Evolutionary conservation across 306 rosid species (phyloP), one percentile per base, ranked within the genome.

Genomic region (Heteromeles arbutifolia): DNA sequence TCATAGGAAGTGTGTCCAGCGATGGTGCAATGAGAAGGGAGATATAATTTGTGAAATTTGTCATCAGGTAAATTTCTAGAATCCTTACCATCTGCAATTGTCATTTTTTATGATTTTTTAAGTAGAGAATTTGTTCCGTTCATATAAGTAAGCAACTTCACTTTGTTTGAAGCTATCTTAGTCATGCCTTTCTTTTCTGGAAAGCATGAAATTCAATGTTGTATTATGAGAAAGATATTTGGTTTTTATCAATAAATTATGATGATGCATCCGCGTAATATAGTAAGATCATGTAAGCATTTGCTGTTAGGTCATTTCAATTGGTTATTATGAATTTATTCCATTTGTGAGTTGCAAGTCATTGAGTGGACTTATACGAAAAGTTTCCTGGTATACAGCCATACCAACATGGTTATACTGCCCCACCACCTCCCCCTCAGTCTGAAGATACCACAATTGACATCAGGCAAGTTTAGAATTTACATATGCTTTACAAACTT

Each of bases 1-100:
- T 81, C 92, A 90, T 76, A 80, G 86, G 75, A 82, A 74, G 74
- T 88, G 92, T 69, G 88, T 90, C 69, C 92, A 90, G 65, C 85
- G 78, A 64, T 90, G 92, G 92, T 86, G 92, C 86, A 83, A 85
- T 72, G 92, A 90, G 88, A 88, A 90, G 77, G 88, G 91, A 59
- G 89, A 88, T 72, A 82, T 81, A 29, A 86, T 73, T 53, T 90
- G 89, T 82, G 92, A 90, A 84, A 88, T 90, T 28, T 90, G 96
- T 74, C 85, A 74, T 83, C 85, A 86, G 88, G 92, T 88, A 82
- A 74, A 19, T 78, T 39, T 2, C 44, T 65, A 11, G 44, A 75
- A 50, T 78, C 53, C 32, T 66, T 31, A 24, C 54, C 50, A 43
- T 58, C 64, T 80, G 13, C 48, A 10, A 10, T 11, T 12, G 19